These are phyloP conservation scores for Rhodosorus marinus DNA, from an alignment of 23 red algal species.

Conservation along the genomic window DNA sequence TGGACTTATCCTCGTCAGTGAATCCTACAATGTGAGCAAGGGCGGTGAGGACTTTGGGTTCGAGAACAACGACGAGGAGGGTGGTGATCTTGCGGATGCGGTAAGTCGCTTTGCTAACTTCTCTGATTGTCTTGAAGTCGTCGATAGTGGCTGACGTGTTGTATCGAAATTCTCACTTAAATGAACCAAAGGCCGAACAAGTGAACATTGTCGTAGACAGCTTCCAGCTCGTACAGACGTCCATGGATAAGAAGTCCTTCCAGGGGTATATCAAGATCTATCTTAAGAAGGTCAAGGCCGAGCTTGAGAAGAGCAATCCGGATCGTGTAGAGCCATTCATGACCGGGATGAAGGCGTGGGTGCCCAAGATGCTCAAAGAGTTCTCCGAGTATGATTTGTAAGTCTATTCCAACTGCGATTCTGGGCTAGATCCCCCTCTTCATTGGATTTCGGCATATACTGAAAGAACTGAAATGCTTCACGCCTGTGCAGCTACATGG, in stretches of 20 bases:
- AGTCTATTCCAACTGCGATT: too few relatives aligned
- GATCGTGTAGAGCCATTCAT: conserved; percentile 11
- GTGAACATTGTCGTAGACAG: conserved; percentile 30
- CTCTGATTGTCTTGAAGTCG: too few relatives aligned
- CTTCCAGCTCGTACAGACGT: conserved; percentile 7
- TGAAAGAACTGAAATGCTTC: neutral
- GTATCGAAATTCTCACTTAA: too few relatives aligned
- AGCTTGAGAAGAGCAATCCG: conserved; percentile 15
- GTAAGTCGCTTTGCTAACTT: too few relatives aligned
- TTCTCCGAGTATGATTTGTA: conserved; percentile 35
- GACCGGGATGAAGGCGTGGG: conserved; percentile 35
- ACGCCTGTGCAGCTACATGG: too few relatives aligned
- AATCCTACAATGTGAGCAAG: conserved; percentile 26
- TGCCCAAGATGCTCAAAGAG: conserved; percentile 33
- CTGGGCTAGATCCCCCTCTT: neutral
- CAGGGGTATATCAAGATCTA: conserved; percentile 25
- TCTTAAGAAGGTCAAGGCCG: conserved; percentile 13
- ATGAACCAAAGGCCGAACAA: too few relatives aligned
- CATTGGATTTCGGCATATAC: neutral
- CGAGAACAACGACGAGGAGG: conserved; percentile 22
- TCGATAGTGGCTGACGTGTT: too few relatives aligned
- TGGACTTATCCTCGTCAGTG: conserved; percentile 23
- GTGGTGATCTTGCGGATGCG: neutral
- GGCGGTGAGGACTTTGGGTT: conserved; percentile 24
- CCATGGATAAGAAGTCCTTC: conserved; percentile 19